Evolutionary conservation across 441 rosid species (phyloP).

Genomic region (Erodium texanum): DNA sequence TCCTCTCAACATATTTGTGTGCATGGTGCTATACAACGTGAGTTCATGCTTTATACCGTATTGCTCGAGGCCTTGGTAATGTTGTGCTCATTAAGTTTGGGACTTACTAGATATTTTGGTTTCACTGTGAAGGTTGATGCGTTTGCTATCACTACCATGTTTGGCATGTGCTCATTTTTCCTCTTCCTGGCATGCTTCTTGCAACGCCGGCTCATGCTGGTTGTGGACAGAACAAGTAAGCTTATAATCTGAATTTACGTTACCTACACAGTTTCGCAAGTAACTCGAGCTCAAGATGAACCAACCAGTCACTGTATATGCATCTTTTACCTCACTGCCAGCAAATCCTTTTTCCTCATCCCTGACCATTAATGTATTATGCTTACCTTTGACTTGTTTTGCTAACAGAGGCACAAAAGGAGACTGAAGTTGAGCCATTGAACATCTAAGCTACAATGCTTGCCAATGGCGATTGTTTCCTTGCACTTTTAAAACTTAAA

Average conservation of each 20-base stretch:
- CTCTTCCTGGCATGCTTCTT: constrained; percentile 74
- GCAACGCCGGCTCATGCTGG: constrained; percentile 73
- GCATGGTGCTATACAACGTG: constrained; percentile 80
- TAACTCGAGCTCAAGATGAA: too few species aligned
- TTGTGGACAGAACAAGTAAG: constrained; percentile 60
- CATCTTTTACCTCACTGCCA: too few species aligned
- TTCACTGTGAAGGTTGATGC: constrained; percentile 58
- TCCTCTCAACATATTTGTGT: constrained; percentile 93
- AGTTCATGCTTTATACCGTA: constrained; percentile 17
- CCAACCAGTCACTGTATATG: too few species aligned
- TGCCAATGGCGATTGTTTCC: too few species aligned
- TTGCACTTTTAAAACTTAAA: too few species aligned
- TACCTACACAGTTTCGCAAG: too few species aligned
- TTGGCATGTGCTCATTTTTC: constrained; percentile 95
- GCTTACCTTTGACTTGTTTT: not conserved
- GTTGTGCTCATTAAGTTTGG: too few species aligned
- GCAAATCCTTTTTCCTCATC: too few species aligned
- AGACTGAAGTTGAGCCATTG: constrained; percentile 59
- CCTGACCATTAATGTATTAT: not conserved
- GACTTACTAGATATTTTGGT: constrained; percentile 11
- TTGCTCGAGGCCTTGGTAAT: not conserved
- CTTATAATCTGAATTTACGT: not conserved
- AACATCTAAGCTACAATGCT: constrained; percentile 25
- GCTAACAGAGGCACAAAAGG: constrained; percentile 52
- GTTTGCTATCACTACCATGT: constrained; percentile 89